phyloP scores from a whole-genome alignment of 2,329 filamentous ascomycete species.

The Colletotrichum navitas region DNA sequence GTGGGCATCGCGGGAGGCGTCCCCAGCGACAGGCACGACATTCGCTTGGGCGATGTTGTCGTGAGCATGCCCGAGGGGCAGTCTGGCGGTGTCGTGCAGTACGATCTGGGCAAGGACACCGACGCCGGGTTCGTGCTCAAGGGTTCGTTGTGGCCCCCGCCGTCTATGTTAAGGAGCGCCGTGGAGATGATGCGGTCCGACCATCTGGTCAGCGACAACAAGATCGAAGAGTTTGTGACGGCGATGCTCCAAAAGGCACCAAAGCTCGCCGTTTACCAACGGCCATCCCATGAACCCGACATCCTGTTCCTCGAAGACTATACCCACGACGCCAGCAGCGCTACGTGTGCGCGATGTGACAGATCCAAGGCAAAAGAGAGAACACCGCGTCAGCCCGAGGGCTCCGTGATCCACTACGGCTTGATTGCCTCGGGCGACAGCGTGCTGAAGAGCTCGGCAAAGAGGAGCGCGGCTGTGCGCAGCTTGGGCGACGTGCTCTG shows the following conservation, averaged over 20 bases:
- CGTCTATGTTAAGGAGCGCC: slow-evolving; percentile 38
- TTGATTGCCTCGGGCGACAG: slow-evolving; percentile 43
- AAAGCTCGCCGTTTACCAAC: neutral
- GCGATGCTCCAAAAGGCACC: neutral
- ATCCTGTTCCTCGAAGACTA: neutral
- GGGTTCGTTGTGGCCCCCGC: slow-evolving; percentile 42
- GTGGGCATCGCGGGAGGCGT: neutral
- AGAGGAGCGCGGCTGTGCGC: neutral
- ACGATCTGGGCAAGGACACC: slow-evolving; percentile 24
- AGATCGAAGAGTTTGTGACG: neutral
- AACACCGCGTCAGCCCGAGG: slow-evolving; percentile 6
- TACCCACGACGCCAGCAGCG: neutral
- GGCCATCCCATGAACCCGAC: neutral
- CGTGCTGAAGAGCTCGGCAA: slow-evolving; percentile 26
- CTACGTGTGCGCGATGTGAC: neutral
- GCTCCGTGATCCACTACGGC: slow-evolving; percentile 41
- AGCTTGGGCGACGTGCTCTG: slow-evolving; percentile 31
- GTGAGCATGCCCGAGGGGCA: slow-evolving; percentile 2
- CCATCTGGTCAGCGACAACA: neutral
- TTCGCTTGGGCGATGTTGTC: neutral
- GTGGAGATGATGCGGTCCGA: neutral
- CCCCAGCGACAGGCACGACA: neutral
- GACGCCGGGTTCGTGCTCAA: slow-evolving; percentile 29
- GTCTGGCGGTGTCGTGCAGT: slow-evolving; percentile 32
- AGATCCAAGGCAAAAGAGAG: slow-evolving; percentile 15